Conservation (phyloP, 2,329 filamentous ascomycete genomes). For the Phaeosphaeria sp. region DNA sequence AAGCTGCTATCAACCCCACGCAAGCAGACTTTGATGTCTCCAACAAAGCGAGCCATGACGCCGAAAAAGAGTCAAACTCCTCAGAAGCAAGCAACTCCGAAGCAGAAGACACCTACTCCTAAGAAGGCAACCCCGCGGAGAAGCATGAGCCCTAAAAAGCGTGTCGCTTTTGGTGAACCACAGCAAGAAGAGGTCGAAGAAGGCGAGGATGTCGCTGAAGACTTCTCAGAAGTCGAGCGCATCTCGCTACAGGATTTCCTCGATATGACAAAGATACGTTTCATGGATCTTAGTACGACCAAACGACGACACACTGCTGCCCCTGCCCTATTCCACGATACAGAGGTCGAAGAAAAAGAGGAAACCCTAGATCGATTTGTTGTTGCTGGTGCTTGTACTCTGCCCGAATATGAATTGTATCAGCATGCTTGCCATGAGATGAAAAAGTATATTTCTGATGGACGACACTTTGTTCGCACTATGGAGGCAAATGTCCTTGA, state of each 20-base stretch:
- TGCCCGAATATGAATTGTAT: constrained; percentile 92
- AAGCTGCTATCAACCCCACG: constrained; percentile 57
- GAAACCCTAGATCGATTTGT: constrained; percentile 76
- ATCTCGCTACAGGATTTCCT: constrained; percentile 92
- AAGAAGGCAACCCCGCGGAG: constrained; percentile 35
- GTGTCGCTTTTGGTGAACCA: constrained; percentile 39
- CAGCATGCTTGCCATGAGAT: constrained; percentile 95
- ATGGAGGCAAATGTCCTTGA: constrained; percentile 89
- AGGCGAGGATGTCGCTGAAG: constrained; percentile 33
- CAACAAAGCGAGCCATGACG: constrained; percentile 48
- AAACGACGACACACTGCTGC: constrained; percentile 83
- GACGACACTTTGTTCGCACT: constrained; percentile 84
- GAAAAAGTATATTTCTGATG: constrained; percentile 95
- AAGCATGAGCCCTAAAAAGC: constrained; percentile 43
- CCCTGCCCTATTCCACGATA: constrained; percentile 43
- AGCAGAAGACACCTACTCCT: constrained; percentile 49
- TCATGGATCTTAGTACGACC: constrained; percentile 98
- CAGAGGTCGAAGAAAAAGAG: constrained; percentile 53
- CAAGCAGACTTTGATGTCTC: constrained; percentile 54
- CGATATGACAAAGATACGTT: constrained; percentile 93
- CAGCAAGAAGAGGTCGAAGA: constrained; percentile 27
- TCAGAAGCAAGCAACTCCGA: constrained; percentile 49
- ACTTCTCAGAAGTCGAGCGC: constrained; percentile 57
- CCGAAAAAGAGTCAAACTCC: constrained; percentile 47
- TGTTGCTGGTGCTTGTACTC: constrained; percentile 86